Evolutionary conservation across 2,329 filamentous ascomycete genomes (phyloP), one percentile per base, ranked within the genome.

Genomic region (Sporothrix humicola): DNA sequence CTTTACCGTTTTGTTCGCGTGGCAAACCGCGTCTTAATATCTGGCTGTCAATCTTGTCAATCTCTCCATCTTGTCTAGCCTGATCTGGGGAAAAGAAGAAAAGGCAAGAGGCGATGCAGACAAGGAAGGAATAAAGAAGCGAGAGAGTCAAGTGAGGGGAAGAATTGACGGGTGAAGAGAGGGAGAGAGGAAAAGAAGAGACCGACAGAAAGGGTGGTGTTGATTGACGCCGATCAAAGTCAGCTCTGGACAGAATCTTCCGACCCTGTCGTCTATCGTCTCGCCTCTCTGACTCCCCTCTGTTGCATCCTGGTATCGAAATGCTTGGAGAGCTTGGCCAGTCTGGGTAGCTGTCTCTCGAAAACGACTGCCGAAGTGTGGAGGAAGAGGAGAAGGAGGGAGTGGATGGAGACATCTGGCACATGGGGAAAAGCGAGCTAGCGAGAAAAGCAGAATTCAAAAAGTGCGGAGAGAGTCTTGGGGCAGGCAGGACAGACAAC

Each of bases 311-410:
- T 63, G 31, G 31, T 9, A 63, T 63, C 17, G 59, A 13, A 20
- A 20, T n/a, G 8, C 12, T 20, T 44, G 4, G 59, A 9, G 3
- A n/a, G 10, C 9, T 17, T 44, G 59, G 44, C 31, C 31, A 37
- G 31, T 37, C 31, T 37, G 31, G 31, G 31, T 37, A 37, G 31
- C 31, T 37, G 4, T 37, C 31, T 7, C 31, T 50, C 15, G 8
- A 58, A 3, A 2, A 58, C 31, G 68, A 70, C 68, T 70, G 68
- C 68, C 68, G 68, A 70, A 70, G 50, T 42, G 68, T 70, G 68
- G 68, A 31, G 37, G 37, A 46, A 31, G 46, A 70, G 68, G 68
- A 58, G 68, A 58, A 70, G 46, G 44, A 46, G 31, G 59, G 20
- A 20, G 68, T 15, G 23, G 2, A 54, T 7, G 20, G 48, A n/a